phyloP scores from a whole-genome alignment of 495 filamentous ascomycete species.

The Cryomyces antarcticus region DNA sequence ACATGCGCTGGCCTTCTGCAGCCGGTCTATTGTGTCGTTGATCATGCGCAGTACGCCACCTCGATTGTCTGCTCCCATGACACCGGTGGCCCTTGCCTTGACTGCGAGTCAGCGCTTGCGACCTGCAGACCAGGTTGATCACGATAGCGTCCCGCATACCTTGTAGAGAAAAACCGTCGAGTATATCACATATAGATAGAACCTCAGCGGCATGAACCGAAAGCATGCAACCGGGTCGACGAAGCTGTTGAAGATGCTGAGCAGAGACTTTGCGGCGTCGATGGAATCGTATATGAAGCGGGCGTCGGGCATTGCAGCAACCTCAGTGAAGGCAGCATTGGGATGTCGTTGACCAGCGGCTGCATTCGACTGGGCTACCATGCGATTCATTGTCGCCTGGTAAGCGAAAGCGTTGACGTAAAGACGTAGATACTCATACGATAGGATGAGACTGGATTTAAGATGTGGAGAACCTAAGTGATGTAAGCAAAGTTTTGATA shows the following conservation, averaged over 20 bases:
- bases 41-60: slow-evolving; percentile 5
- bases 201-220: slow-evolving; percentile 38
- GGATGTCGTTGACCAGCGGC: slow-evolving; percentile 14
- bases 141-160: no score
- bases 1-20: slow-evolving; percentile 7
- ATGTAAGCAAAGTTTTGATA: no score
- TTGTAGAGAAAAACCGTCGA: slow-evolving; percentile 9
- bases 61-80: slow-evolving; percentile 6
- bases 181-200: slow-evolving; percentile 32
- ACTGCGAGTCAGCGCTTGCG: no score
- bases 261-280: slow-evolving; percentile 39
- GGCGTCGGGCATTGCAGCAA: slow-evolving; percentile 37
- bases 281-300: slow-evolving; percentile 41
- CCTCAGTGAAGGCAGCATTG: slow-evolving; percentile 28
- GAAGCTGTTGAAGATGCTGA: slow-evolving; percentile 33
- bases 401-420: slow-evolving; percentile 11
- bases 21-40: slow-evolving; percentile 5
- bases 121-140: no score
- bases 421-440: slow-evolving; percentile 8
- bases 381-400: slow-evolving; percentile 7
- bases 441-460: slow-evolving; percentile 7
- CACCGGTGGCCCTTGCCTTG: slow-evolving; percentile 4
- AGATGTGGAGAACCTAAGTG: slow-evolving; percentile 1
- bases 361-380: slow-evolving; percentile 5
- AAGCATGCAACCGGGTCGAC: slow-evolving; percentile 34